Evolutionary conservation across 1,139 yeast genomes (phyloP).

Genomic region (Yamadazyma oceani): DNA sequence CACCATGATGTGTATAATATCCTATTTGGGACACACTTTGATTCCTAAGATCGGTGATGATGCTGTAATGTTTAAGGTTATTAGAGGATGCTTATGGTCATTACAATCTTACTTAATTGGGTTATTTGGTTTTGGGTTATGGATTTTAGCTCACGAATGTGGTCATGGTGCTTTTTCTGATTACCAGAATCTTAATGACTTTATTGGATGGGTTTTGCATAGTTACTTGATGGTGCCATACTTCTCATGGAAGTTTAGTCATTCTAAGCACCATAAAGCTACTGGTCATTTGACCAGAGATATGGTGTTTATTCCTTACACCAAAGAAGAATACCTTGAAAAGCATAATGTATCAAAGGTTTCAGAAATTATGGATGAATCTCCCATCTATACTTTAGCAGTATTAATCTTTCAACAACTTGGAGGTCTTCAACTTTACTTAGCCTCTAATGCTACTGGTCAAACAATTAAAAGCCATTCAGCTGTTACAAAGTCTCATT

Average conservation of each 20-base stretch:
- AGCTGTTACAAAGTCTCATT: conserved; percentile 53
- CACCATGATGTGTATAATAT: conserved; percentile 47
- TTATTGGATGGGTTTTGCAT: conserved; percentile 81
- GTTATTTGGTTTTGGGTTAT: conserved; percentile 71
- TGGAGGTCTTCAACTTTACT: conserved; percentile 72
- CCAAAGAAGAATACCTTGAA: conserved; percentile 54
- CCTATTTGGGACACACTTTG: conserved; percentile 52
- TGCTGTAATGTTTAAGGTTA: conserved; percentile 21
- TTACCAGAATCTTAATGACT: conserved; percentile 65
- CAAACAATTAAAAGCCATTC: conserved; percentile 60
- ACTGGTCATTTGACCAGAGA: conserved; percentile 81
- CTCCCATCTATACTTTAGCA: conserved; percentile 64
- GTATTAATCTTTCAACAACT: conserved; percentile 66
- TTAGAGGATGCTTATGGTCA: conserved; percentile 41
- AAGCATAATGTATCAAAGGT: conserved; percentile 40
- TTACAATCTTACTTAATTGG: conserved; percentile 52
- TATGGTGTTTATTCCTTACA: conserved; percentile 78
- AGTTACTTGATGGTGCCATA: conserved; percentile 78
- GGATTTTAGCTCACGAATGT: conserved; percentile 91
- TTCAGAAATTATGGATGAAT: conserved; percentile 66
- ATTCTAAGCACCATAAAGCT: conserved; percentile 85
- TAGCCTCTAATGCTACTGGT: conserved; percentile 74
- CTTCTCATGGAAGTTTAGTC: conserved; percentile 83
- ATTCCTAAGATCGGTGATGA: conserved; percentile 38
- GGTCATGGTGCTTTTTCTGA: conserved; percentile 87